A percentile compares a stretch with the other conserved stretches of the same genome.
These are phyloP conservation scores for Pichia sp. DNA, from an alignment of 1,139 yeast species.

Conservation along the genomic window DNA sequence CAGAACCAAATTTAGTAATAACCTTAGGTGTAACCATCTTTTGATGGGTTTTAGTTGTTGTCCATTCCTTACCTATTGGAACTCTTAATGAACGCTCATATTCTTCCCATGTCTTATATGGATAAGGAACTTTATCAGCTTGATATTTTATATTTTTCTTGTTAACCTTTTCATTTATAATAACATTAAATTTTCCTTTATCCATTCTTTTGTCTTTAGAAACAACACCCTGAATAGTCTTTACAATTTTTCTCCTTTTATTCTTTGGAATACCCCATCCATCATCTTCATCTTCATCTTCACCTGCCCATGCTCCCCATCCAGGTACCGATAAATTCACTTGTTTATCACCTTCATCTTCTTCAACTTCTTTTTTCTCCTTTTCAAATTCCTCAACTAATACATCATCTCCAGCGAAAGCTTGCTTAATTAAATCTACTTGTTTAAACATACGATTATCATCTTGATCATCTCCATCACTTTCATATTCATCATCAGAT, in stretches of 20 bases:
- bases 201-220: slow-evolving; percentile 70
- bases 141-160: slow-evolving; percentile 82
- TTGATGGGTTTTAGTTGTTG: slow-evolving; percentile 81
- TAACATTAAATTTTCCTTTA: slow-evolving; percentile 68
- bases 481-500: slow-evolving; percentile 31
- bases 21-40: slow-evolving; percentile 84
- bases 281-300: slow-evolving; percentile 36
- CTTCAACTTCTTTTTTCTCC: slow-evolving; percentile 56
- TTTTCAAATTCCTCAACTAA: slow-evolving; percentile 67
- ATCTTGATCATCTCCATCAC: slow-evolving; percentile 32
- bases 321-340: slow-evolving; percentile 88
- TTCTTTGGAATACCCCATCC: slow-evolving; percentile 33
- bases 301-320: slow-evolving; percentile 85
- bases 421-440: slow-evolving; percentile 72
- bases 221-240: slow-evolving; percentile 68
- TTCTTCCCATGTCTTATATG: slow-evolving; percentile 87
- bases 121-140: slow-evolving; percentile 86
- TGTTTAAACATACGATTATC: slow-evolving; percentile 57
- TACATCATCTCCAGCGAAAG: slow-evolving; percentile 95
- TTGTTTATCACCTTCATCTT: slow-evolving; percentile 82
- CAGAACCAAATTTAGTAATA: slow-evolving; percentile 78
- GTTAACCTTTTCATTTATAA: slow-evolving; percentile 81
- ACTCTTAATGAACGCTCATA: slow-evolving; percentile 88
- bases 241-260: slow-evolving; percentile 56
- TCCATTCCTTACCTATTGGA: slow-evolving; percentile 99